A percentile compares a stretch with the other conserved stretches of the same genome.
phyloP scores from a whole-genome alignment of 306 rosid species.

The Vicia sativa region DNA sequence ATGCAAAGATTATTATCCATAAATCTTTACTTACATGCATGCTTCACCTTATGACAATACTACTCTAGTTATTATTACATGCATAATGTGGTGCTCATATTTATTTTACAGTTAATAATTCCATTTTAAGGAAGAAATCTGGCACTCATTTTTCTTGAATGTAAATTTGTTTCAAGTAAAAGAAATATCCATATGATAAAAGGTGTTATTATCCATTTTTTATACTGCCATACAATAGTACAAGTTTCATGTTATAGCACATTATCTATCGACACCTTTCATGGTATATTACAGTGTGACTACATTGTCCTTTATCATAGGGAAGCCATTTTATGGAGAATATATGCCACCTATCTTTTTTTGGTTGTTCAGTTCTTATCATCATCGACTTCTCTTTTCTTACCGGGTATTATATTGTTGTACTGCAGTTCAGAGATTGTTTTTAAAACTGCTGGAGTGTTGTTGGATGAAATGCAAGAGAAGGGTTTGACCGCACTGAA shows the following conservation, averaged over 20 bases:
- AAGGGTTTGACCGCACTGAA: slow-evolving; percentile 71
- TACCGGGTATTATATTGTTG: slow-evolving; percentile 27
- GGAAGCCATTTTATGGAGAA: slow-evolving; percentile 17
- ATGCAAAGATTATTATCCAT: slow-evolving; percentile 28
- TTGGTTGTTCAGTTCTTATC: slow-evolving; percentile 11
- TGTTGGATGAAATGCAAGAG: slow-evolving; percentile 85
- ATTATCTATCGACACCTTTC: slow-evolving; percentile 20
- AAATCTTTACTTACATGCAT: slow-evolving; percentile 13
- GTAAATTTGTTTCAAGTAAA: neutral
- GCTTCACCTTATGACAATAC: neutral
- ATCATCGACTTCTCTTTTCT: neutral
- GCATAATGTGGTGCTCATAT: neutral
- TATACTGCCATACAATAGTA: slow-evolving; percentile 16
- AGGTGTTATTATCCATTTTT: slow-evolving; percentile 15
- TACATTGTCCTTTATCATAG: slow-evolving; percentile 2
- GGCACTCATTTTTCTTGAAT: neutral
- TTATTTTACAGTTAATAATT: neutral
- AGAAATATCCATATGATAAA: slow-evolving; percentile 6
- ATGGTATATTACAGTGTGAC: slow-evolving; percentile 14
- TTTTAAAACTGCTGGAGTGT: slow-evolving; percentile 93
- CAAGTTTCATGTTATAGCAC: neutral
- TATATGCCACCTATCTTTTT: slow-evolving; percentile 10
- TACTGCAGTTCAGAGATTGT: slow-evolving; percentile 65
- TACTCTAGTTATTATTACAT: slow-evolving; percentile 14
- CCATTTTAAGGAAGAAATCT: slow-evolving; percentile 14